Conservation (phyloP, 75 land plant species). For the Pinus tabuliformis region DNA sequence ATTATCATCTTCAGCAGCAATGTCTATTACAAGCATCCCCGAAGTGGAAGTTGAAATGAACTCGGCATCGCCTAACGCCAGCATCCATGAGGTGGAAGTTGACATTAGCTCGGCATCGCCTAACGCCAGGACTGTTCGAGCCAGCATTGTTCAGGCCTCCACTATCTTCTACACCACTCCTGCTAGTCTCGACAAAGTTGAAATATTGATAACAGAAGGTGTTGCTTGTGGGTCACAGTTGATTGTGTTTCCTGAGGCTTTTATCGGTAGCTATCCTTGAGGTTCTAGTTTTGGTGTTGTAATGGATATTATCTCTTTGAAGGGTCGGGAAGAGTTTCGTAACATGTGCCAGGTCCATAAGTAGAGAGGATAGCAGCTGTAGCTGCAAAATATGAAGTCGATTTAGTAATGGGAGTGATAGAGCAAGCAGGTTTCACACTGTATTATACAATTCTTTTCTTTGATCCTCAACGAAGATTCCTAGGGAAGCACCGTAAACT, state of each 20-base stretch:
- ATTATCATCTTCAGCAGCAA: too few relatives aligned
- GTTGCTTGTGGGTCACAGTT: conserved; percentile 77
- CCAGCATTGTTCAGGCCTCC: conserved; percentile 94
- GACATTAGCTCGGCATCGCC: too few relatives aligned
- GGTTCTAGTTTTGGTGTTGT: conserved; percentile 80
- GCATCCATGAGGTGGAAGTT: too few relatives aligned
- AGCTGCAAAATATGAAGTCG: conserved; percentile 79
- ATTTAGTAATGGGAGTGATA: conserved; percentile 87
- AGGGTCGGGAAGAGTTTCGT: conserved; percentile 86
- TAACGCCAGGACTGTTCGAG: conserved; percentile 24
- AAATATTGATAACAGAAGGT: conserved; percentile 80
- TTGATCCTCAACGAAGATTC: conserved; percentile 76
- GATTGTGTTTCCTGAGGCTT: conserved; percentile 97
- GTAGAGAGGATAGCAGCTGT: conserved; percentile 76
- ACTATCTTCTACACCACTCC: conserved; percentile 77
- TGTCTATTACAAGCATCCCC: not conserved
- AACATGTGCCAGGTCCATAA: conserved; percentile 89
- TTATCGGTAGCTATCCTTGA: conserved; percentile 95
- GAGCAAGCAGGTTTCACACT: conserved; percentile 91
- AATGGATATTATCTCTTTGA: conserved; percentile 66
- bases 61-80: conserved; percentile 21
- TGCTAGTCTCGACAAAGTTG: conserved; percentile 52
- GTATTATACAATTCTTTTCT: conserved; percentile 81
- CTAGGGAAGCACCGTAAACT: conserved; percentile 93
- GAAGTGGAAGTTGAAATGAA: conserved; percentile 69